Base-by-base conservation (phyloP, 1,139 yeast species). In the Trichomonascaceae sp. region DNA sequence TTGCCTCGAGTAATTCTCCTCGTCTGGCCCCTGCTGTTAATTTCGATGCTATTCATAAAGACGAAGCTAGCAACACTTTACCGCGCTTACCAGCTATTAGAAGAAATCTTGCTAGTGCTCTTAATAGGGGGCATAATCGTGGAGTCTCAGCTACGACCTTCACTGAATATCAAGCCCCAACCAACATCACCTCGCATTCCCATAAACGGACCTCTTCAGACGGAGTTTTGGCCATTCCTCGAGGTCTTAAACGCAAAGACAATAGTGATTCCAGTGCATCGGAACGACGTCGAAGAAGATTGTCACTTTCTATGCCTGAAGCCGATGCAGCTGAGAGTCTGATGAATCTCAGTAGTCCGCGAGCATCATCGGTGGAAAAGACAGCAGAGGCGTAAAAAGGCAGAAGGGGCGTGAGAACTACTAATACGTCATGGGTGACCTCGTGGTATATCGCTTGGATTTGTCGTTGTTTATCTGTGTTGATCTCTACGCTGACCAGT, bases 301-400 rank as follows among this genome's bases (percentile, higher is more conserved):
- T 36, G 41, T 36, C 41, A 13, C 17, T 53, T 24, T 41, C 52
- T 36, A 49, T 24, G 32, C 54, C 49, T 32, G 78, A 76, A 58
- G 78, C 70, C 1, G 79, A 75, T 53, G 80, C 79, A 2, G 71
- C 76, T 8, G 78, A 74, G 56, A 73, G 77, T 4, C 60, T 76
- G 27, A 76, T 76, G 77, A 74, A 77, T 12, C 62, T 76, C 43
- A 70, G 79, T 2, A 73, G 79, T 13, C 79, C 80, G 6, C 39
- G 61, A 20, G 41, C 41, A 15, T 36, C 41, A 2, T 36, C 41
- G 15, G 41, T 15, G 7, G 41, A 36, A 13, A 36, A 36, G 41
- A 15, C 41, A 9, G 38, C 38, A 32, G 41, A 36, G 8, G 41
- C 17, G 10, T 32, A 32, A n/a, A n/a, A n/a, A n/a, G n/a, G n/a